These are phyloP conservation scores for Thielaviopsis populi DNA, from an alignment of 2,329 filamentous ascomycete genomes.

Conservation along the genomic window DNA sequence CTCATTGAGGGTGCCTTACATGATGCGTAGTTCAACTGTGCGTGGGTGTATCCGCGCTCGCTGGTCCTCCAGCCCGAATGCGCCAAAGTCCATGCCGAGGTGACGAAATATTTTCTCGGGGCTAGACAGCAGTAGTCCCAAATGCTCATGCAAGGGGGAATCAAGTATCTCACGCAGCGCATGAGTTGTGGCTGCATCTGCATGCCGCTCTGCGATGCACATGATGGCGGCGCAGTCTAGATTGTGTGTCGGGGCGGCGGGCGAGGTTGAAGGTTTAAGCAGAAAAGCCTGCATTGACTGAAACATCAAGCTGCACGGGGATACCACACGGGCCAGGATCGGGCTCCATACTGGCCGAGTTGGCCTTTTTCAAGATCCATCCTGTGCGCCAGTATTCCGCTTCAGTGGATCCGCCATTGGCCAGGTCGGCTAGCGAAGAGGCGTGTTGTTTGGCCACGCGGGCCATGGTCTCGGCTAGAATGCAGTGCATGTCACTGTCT, in stretches of 20 bases:
- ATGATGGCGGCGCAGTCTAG: not conserved
- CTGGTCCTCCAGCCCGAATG: constrained; percentile 26
- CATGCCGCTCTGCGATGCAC: too few relatives aligned
- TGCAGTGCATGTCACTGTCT: constrained; percentile 19
- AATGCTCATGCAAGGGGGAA: constrained; percentile 21
- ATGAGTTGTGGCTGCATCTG: not conserved
- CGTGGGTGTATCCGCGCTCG: constrained; percentile 24
- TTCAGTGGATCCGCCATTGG: constrained; percentile 19
- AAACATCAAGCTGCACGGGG: not conserved
- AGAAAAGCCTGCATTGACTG: too few relatives aligned
- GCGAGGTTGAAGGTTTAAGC: not conserved
- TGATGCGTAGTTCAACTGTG: constrained; percentile 28
- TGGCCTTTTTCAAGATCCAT: constrained; percentile 30
- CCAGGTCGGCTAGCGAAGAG: constrained; percentile 22
- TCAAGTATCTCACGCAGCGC: constrained; percentile 22
- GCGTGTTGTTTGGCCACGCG: constrained; percentile 20
- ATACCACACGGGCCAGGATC: constrained; percentile 10
- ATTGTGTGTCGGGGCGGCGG: not conserved
- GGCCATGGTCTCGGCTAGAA: constrained; percentile 21
- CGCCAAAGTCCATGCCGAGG: constrained; percentile 29
- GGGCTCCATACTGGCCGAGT: constrained; percentile 23
- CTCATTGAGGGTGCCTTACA: constrained; percentile 25
- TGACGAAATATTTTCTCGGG: constrained; percentile 23
- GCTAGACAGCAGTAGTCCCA: constrained; percentile 27
- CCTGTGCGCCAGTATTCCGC: constrained; percentile 25